Evolutionary conservation across 116 monocot genomes (phyloP).

Genomic region (Dioscorea cayenensis): DNA sequence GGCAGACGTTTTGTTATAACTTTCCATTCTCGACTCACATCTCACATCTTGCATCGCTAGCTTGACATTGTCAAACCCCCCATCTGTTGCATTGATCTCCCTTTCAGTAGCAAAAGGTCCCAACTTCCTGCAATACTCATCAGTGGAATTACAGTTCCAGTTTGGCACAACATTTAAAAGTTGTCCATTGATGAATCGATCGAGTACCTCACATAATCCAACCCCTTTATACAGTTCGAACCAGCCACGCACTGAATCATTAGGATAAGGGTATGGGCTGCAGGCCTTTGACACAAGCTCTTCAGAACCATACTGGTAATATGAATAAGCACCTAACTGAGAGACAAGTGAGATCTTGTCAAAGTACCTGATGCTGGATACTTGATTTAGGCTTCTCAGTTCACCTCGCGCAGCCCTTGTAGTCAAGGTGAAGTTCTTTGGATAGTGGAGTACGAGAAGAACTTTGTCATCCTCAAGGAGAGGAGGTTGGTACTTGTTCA

Average conservation of each 20-base stretch:
- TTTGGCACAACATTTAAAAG: conserved; percentile 41
- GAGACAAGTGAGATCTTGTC: conserved; percentile 36
- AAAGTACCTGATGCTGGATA: conserved; percentile 29
- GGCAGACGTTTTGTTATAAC: conserved; percentile 15
- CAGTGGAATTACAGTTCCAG: conserved; percentile 49
- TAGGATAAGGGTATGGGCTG: conserved; percentile 36
- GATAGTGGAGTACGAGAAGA: conserved; percentile 39
- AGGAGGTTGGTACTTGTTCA: conserved; percentile 1
- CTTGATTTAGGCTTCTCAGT: conserved; percentile 34
- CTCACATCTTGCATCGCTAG: conserved; percentile 56
- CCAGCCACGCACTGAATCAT: conserved; percentile 13
- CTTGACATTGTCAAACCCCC: conserved; percentile 25
- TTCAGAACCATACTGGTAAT: conserved; percentile 46
- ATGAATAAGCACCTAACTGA: conserved; percentile 44
- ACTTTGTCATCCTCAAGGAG: conserved; percentile 36
- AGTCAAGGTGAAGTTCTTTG: conserved; percentile 35
- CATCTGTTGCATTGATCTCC: conserved; percentile 27
- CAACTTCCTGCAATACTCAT: conserved; percentile 45
- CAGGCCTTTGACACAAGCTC: conserved; percentile 39
- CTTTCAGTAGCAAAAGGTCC: conserved; percentile 42
- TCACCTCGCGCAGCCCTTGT: conserved; percentile 44
- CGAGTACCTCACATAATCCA: conserved; percentile 41
- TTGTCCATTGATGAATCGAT: conserved; percentile 27
- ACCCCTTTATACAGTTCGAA: conserved; percentile 34
- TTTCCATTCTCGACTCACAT: conserved; percentile 23